A percentile compares a stretch with the other conserved stretches of the same genome.
Evolutionary conservation across 2,329 filamentous ascomycete species (phyloP).

Genomic region (Penicillium sp.): DNA sequence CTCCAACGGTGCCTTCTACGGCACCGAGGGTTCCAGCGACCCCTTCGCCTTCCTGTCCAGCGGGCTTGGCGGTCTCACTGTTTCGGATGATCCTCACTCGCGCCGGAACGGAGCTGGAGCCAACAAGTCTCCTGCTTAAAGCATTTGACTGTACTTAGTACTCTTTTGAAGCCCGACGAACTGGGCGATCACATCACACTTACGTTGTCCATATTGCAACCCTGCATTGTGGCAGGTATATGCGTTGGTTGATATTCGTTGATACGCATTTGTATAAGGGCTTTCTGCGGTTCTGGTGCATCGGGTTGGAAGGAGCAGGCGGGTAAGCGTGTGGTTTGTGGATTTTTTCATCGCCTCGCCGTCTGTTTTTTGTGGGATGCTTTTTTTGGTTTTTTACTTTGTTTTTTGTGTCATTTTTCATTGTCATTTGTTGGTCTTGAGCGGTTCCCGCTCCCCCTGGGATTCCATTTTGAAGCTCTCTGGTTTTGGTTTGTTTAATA

Average conservation of each 20-base stretch:
- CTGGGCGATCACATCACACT: slow-evolving; percentile 22
- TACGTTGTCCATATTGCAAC: slow-evolving; percentile 40
- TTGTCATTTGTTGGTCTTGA: slow-evolving; percentile 19
- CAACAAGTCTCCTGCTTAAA: slow-evolving; percentile 49
- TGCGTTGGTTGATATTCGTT: slow-evolving; percentile 41
- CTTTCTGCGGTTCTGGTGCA: slow-evolving; percentile 45
- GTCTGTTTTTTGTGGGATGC: slow-evolving; percentile 20
- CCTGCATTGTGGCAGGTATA: slow-evolving; percentile 39
- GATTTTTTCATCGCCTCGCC: slow-evolving; percentile 29
- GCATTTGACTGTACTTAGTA: slow-evolving; percentile 14
- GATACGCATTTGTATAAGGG: slow-evolving; percentile 46
- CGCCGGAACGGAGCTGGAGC: slow-evolving; percentile 48
- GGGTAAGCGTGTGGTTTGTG: slow-evolving; percentile 42
- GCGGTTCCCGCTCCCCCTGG: slow-evolving; percentile 17
- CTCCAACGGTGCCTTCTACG: slow-evolving; percentile 72
- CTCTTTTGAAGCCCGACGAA: slow-evolving; percentile 14
- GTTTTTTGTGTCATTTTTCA: slow-evolving; percentile 12
- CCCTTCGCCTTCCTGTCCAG: slow-evolving; percentile 66
- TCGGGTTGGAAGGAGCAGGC: slow-evolving; percentile 46
- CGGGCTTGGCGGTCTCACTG: slow-evolving; percentile 60
- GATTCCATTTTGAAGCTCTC: slow-evolving; percentile 17
- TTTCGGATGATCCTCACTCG: slow-evolving; percentile 49
- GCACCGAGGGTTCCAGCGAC: slow-evolving; percentile 55
- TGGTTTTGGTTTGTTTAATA: slow-evolving; percentile 9
- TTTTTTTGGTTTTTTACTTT: slow-evolving; percentile 19